Conservation (phyloP, 2,329 filamentous ascomycete species). For the Fusarium heterosporum region DNA sequence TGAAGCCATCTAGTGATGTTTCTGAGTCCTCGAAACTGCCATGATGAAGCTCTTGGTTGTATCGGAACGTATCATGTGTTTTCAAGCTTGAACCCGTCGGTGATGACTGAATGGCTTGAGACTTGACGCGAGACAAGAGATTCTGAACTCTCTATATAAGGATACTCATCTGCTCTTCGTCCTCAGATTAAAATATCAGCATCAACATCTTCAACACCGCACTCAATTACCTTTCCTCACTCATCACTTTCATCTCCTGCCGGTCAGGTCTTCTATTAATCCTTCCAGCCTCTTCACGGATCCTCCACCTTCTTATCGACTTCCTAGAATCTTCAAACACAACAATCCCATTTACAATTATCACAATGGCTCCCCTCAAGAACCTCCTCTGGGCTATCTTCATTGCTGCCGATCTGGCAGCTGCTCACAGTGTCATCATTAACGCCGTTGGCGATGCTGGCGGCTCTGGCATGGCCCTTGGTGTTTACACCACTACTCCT, state of each 20-base stretch:
- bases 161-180: neutral
- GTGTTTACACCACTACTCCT: conserved; percentile 66
- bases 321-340: neutral
- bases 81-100: neutral
- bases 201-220: neutral
- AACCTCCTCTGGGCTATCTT: conserved; percentile 12
- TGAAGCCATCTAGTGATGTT: conserved; percentile 8
- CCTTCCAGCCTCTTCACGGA: neutral
- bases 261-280: conserved; percentile 13
- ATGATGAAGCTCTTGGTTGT: conserved; percentile 9
- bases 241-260: conserved; percentile 7
- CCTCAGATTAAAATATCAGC: neutral
- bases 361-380: conserved; percentile 18
- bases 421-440: conserved; percentile 15
- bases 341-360: neutral
- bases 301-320: neutral
- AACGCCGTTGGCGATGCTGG: conserved; percentile 65
- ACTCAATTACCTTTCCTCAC: neutral
- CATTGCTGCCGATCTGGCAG: conserved; percentile 17
- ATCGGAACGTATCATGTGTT: conserved; percentile 8
- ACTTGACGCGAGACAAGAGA: neutral
- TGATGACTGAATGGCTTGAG: neutral
- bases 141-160: conserved; percentile 7
- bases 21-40: neutral
- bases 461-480: conserved; percentile 64